A percentile compares a stretch with the other conserved stretches of the same genome.
Conservation (phyloP, 495 filamentous ascomycete genomes). For the Hypoxylon lenormandii region DNA sequence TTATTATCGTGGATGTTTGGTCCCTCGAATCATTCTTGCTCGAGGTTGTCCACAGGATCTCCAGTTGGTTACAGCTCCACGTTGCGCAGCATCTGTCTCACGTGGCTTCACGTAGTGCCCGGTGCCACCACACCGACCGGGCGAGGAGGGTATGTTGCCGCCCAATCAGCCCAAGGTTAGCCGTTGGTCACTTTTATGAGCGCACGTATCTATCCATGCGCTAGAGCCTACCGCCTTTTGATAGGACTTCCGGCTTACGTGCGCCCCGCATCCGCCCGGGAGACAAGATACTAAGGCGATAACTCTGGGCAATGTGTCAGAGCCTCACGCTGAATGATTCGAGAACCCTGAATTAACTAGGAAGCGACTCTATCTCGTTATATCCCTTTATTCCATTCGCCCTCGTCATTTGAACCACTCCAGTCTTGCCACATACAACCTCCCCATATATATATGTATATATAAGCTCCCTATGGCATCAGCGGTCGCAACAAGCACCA, state of each 20-base stretch:
- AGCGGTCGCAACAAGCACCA: neutral
- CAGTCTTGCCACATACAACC: conserved; percentile 32
- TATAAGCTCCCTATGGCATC: conserved; percentile 26
- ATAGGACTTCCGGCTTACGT: conserved; percentile 23
- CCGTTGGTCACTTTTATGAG: neutral
- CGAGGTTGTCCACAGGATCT: neutral
- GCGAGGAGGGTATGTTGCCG: conserved; percentile 23
- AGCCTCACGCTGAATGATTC: conserved; percentile 21
- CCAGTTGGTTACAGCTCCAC: conserved; percentile 23
- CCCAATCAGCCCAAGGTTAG: conserved; percentile 33
- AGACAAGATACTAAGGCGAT: conserved; percentile 28
- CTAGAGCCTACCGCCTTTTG: conserved; percentile 15
- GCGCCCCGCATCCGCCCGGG: conserved; percentile 28
- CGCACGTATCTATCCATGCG: conserved; percentile 8
- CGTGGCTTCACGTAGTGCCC: conserved; percentile 38
- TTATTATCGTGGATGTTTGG: conserved; percentile 5
- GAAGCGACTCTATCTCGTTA: neutral
- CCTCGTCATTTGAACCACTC: conserved; percentile 25
- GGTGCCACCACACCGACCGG: conserved; percentile 37
- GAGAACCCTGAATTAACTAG: conserved; percentile 10
- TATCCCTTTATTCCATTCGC: conserved; percentile 13
- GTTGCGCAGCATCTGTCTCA: conserved; percentile 31
- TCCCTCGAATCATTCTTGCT: conserved; percentile 22
- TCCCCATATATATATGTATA: neutral
- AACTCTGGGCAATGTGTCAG: conserved; percentile 5